phyloP scores from a whole-genome alignment of 495 filamentous ascomycete genomes.

The Astrocystis sublimbata region DNA sequence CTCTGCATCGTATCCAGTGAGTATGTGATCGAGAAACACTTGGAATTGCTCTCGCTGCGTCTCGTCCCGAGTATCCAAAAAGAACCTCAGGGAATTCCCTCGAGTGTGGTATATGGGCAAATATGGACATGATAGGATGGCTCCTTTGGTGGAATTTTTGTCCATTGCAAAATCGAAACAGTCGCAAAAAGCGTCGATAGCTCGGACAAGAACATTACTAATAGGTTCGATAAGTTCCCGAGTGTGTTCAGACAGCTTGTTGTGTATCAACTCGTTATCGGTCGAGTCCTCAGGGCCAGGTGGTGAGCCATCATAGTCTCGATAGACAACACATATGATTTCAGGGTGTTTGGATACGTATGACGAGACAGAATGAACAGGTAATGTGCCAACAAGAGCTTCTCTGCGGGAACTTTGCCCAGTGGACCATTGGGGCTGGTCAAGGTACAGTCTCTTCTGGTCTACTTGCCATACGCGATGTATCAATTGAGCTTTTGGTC shows the following conservation, averaged over 20 bases:
- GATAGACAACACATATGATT: neutral
- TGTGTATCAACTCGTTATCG: neutral
- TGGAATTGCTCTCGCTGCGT: neutral
- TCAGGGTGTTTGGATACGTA: neutral
- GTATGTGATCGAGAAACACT: neutral
- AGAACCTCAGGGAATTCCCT: neutral
- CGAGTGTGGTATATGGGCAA: neutral
- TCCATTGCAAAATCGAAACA: neutral
- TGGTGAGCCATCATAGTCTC: neutral
- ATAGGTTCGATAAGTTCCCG: neutral
- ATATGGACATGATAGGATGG: neutral
- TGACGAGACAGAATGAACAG: neutral
- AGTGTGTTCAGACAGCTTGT: neutral
- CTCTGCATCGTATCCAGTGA: neutral
- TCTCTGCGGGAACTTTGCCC: neutral
- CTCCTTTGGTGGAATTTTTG: neutral
- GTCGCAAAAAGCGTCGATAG: neutral
- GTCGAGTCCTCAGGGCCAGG: neutral
- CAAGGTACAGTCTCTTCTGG: neutral
- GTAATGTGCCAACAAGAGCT: neutral
- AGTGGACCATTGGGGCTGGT: neutral
- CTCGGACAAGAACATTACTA: slow-evolving; percentile 29
- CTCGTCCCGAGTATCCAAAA: neutral
- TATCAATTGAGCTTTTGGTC: neutral
- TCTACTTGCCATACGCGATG: neutral